phyloP scores from a whole-genome alignment of 2,329 filamentous ascomycete species.

The Exophiala dermatitidis region DNA sequence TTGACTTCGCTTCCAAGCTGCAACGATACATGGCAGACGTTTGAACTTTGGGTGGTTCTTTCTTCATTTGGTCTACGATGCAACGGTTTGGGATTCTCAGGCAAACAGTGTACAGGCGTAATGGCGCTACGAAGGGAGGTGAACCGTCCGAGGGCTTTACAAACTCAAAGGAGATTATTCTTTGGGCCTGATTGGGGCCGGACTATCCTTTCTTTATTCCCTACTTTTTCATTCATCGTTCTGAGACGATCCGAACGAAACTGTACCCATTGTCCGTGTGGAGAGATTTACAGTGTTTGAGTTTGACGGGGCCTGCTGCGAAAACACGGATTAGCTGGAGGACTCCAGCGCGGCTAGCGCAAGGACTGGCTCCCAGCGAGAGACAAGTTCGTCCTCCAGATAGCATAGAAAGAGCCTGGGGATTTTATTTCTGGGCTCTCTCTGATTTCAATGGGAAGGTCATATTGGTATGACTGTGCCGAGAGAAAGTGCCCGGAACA shows the following conservation, averaged over 20 bases:
- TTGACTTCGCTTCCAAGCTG: background rate
- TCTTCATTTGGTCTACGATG: conserved; percentile 8
- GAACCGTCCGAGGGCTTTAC: too few relatives aligned
- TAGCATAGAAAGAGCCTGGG: background rate
- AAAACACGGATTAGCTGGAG: background rate
- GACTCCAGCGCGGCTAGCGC: background rate
- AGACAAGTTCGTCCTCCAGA: background rate
- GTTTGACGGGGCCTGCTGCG: too few relatives aligned
- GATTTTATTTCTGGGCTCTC: background rate
- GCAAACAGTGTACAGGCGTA: conserved; percentile 20
- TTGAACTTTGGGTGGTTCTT: conserved; percentile 7
- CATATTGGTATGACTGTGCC: too few relatives aligned
- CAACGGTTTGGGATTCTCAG: conserved; percentile 12
- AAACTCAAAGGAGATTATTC: too few relatives aligned
- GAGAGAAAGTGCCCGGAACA: too few relatives aligned
- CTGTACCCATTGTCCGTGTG: too few relatives aligned
- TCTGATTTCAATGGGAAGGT: too few relatives aligned
- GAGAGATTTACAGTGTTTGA: too few relatives aligned
- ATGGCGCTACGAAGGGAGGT: conserved; percentile 8
- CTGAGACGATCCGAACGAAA: too few relatives aligned
- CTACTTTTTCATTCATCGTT: background rate
- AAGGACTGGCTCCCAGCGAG: background rate
- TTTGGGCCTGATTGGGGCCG: background rate
- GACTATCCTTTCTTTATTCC: background rate
- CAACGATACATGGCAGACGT: background rate